Percentiles rank a stretch among this genome's conserved stretches.
phyloP scores from a whole-genome alignment of 176 grass and related monocot genomes.

The Oryza meyeriana region DNA sequence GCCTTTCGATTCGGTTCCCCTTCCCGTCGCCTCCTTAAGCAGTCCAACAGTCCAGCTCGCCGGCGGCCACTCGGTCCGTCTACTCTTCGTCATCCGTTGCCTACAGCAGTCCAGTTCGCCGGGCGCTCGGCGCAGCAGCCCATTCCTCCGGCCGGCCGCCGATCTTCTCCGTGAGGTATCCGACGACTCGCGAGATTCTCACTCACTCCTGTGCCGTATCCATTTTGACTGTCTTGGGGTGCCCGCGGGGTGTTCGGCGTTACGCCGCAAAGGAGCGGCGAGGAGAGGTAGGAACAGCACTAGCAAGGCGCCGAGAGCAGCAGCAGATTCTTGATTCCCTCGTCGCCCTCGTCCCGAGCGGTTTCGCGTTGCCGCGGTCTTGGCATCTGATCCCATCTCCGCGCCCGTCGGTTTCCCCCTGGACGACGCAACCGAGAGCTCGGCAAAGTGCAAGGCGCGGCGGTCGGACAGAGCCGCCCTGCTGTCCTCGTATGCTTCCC shows the following conservation, averaged over 20 bases:
- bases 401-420: neutral
- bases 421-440: neutral
- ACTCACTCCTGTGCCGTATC: neutral
- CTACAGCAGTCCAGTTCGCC: neutral
- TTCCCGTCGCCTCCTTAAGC: too few relatives aligned
- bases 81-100: too few relatives aligned
- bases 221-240: neutral
- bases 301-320: too few relatives aligned
- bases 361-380: neutral
- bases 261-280: conserved; percentile 3
- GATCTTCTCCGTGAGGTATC: neutral
- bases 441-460: neutral
- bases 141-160: neutral
- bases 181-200: neutral
- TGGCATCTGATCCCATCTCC: conserved; percentile 27
- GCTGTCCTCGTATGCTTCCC: neutral
- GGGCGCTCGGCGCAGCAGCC: neutral
- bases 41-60: too few relatives aligned
- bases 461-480: neutral
- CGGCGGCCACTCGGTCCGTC: too few relatives aligned
- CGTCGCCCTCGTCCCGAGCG: neutral
- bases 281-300: neutral
- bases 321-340: neutral
- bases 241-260: conserved; percentile 15
- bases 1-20: too few relatives aligned